A percentile compares a stretch with the other conserved stretches of the same genome.
Conservation (phyloP, 1,284 basidiomycete genomes). For the Cryptococcus amylolentus region DNA sequence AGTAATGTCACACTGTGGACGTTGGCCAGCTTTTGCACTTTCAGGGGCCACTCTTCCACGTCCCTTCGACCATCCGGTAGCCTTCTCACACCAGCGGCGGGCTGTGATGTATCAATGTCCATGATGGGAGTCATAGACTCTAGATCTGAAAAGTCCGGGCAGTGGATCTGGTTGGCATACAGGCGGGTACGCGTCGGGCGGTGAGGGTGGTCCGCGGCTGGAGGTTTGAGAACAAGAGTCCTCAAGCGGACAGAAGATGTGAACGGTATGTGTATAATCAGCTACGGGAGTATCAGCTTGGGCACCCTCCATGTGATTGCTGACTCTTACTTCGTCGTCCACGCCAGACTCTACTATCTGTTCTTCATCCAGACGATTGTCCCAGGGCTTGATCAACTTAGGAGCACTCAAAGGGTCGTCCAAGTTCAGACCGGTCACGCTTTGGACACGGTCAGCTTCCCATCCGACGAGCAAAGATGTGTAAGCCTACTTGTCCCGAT, state of each 20-base stretch:
- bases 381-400: constrained; percentile 51
- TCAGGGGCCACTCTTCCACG: constrained; percentile 49
- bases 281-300: constrained; percentile 19
- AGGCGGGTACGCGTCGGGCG: constrained; percentile 41
- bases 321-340: constrained; percentile 45
- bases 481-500: constrained; percentile 44
- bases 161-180: constrained; percentile 42
- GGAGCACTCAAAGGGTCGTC: constrained; percentile 36
- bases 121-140: constrained; percentile 46
- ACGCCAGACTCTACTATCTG: constrained; percentile 45
- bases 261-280: constrained; percentile 50
- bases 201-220: constrained; percentile 42
- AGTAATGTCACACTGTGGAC: constrained; percentile 47
- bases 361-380: constrained; percentile 45
- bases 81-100: constrained; percentile 28
- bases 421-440: constrained; percentile 46
- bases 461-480: background rate
- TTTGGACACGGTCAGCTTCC: constrained; percentile 17
- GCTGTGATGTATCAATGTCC: constrained; percentile 41
- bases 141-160: constrained; percentile 45
- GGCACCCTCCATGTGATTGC: background rate
- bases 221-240: constrained; percentile 43
- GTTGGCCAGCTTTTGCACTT: constrained; percentile 49
- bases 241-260: constrained; percentile 44
- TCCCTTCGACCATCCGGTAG: constrained; percentile 42